These are phyloP conservation scores for Lachancea fermentati DNA, from an alignment of 805 yeast species.

Conservation along the genomic window DNA sequence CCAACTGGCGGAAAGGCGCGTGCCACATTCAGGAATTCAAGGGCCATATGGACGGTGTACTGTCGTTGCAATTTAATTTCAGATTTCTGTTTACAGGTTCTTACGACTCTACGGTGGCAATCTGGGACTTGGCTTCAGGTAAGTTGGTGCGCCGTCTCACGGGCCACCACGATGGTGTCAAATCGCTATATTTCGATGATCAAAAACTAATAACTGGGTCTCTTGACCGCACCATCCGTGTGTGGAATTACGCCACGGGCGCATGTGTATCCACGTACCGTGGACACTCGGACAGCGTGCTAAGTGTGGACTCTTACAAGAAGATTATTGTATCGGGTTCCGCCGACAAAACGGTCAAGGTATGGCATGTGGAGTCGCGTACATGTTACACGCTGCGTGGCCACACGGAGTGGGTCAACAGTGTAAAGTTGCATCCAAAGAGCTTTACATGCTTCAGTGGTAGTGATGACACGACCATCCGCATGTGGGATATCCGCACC, in stretches of 20 bases:
- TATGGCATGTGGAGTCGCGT: slow-evolving; percentile 93
- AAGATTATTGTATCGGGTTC: slow-evolving; percentile 88
- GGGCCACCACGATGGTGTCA: slow-evolving; percentile 88
- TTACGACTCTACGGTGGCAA: slow-evolving; percentile 80
- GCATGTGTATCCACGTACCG: slow-evolving; percentile 89
- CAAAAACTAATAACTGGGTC: slow-evolving; percentile 90
- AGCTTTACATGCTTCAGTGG: slow-evolving; percentile 80
- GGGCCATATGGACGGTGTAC: slow-evolving; percentile 87
- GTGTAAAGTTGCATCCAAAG: slow-evolving; percentile 77
- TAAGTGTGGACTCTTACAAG: slow-evolving; percentile 73
- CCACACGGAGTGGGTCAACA: slow-evolving; percentile 87
- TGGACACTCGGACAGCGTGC: slow-evolving; percentile 85
- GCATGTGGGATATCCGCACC: slow-evolving; percentile 89
- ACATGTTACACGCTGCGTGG: slow-evolving; percentile 92
- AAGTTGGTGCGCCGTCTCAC: slow-evolving; percentile 66
- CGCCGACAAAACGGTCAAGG: slow-evolving; percentile 86
- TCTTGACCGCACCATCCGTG: slow-evolving; percentile 82
- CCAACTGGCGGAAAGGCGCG: slow-evolving; percentile 88
- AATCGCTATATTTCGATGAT: slow-evolving; percentile 78
- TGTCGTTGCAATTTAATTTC: slow-evolving; percentile 80
- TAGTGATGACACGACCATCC: slow-evolving; percentile 84
- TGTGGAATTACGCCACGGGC: slow-evolving; percentile 95
- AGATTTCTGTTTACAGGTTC: slow-evolving; percentile 84
- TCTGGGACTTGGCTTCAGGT: slow-evolving; percentile 89
- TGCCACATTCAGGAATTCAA: slow-evolving; percentile 57